Conservation (phyloP, 176 grass and related monocot species). For the Phyllostachys edulis region DNA sequence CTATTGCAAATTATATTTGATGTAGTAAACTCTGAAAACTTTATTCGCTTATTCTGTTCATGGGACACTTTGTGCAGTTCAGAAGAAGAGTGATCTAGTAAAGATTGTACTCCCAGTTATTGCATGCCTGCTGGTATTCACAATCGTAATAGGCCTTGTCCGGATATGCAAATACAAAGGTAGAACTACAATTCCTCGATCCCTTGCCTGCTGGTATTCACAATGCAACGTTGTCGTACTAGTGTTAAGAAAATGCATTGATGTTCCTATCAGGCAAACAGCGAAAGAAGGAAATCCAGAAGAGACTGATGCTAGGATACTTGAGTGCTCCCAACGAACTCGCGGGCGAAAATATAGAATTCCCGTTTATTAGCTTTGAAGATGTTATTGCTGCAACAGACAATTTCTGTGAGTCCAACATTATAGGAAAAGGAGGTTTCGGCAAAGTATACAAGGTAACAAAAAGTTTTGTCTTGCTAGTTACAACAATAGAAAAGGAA, state of each 20-base stretch:
- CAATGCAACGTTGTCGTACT: no score
- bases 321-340: neutral
- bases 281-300: neutral
- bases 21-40: neutral
- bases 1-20: neutral
- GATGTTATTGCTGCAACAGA: constrained; percentile 30
- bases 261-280: neutral
- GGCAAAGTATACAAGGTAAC: constrained; percentile 38
- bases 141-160: neutral
- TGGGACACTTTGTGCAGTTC: neutral
- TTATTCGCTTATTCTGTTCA: neutral
- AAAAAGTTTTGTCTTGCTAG: no score
- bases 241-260: no score
- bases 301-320: neutral
- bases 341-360: neutral
- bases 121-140: neutral
- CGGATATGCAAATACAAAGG: constrained; percentile 9
- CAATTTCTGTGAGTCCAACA: constrained; percentile 34
- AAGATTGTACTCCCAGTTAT: neutral
- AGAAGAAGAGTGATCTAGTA: neutral
- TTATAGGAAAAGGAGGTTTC: constrained; percentile 42
- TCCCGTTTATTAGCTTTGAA: constrained; percentile 29
- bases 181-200: no score
- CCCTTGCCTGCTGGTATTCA: no score
- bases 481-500: no score